phyloP scores from a whole-genome alignment of 768 basidiomycete genomes.

The Coprinopsis sp. region DNA sequence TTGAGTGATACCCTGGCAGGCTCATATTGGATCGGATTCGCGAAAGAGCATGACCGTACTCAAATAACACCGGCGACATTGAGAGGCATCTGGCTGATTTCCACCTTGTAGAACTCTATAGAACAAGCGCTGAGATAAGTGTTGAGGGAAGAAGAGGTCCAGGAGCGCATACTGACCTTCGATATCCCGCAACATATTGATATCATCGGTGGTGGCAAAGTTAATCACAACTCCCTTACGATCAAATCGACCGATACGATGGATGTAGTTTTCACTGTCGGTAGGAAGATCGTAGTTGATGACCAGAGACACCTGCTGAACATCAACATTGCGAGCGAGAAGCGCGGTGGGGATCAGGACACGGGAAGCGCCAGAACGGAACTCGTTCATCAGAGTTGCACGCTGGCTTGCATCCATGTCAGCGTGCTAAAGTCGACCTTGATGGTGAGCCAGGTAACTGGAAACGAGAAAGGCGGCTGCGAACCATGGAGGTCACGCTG shows the following conservation, averaged over 20 bases:
- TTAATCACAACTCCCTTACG: constrained; percentile 96
- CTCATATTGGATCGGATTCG: too few relatives aligned
- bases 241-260: constrained; percentile 97
- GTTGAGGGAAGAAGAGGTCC: constrained; percentile 5
- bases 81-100: constrained; percentile 97
- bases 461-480: constrained; percentile 23
- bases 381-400: constrained; percentile 98
- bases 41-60: constrained; percentile 18
- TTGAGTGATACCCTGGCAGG: too few relatives aligned
- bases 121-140: constrained; percentile 17
- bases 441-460: constrained; percentile 13
- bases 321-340: constrained; percentile 96
- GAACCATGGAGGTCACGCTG: constrained; percentile 94
- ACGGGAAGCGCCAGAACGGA: constrained; percentile 96
- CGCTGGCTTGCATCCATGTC: constrained; percentile 99
- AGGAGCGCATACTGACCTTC: constrained; percentile 64
- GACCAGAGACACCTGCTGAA: constrained; percentile 94
- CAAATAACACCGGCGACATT: constrained; percentile 91
- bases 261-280: constrained; percentile 97
- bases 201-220: constrained; percentile 95
- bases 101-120: constrained; percentile 84
- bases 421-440: constrained; percentile 73
- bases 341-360: constrained; percentile 98
- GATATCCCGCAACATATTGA: constrained; percentile 88
- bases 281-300: constrained; percentile 93